Conservation (phyloP, 192 early-diverging fungal genomes). For the Rhizophagus sp. region DNA sequence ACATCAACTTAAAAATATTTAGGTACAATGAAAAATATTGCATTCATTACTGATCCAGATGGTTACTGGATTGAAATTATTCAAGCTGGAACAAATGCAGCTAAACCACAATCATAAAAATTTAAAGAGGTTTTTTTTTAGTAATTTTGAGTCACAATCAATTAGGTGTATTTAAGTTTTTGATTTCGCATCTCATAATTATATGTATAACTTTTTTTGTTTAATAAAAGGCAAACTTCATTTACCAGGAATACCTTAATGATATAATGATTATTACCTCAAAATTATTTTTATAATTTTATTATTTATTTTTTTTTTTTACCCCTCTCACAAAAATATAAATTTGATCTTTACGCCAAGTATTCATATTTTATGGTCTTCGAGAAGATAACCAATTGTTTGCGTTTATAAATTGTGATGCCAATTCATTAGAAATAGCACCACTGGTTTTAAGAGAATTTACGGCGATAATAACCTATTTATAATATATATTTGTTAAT, state of each 20-base stretch:
- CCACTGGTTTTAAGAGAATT: constrained; percentile 1
- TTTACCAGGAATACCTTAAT: too few species aligned
- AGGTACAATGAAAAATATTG: constrained; percentile 76
- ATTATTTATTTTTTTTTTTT: too few species aligned
- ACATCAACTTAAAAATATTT: neutral
- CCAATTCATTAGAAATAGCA: constrained; percentile 9
- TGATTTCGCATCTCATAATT: too few species aligned
- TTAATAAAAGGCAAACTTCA: too few species aligned
- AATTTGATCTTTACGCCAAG: neutral
- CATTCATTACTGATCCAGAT: constrained; percentile 83
- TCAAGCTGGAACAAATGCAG: constrained; percentile 10
- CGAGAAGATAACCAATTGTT: constrained; percentile 29
- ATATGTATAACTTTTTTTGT: too few species aligned
- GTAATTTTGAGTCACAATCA: too few species aligned
- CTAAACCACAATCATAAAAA: neutral
- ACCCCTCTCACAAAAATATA: too few species aligned
- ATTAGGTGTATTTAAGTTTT: too few species aligned
- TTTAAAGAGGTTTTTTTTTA: too few species aligned
- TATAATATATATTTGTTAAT: neutral
- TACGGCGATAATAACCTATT: constrained; percentile 19
- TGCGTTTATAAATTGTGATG: constrained; percentile 28
- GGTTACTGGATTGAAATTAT: constrained; percentile 78
- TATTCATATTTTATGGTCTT: constrained; percentile 6
- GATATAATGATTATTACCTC: too few species aligned
- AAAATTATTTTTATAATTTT: too few species aligned